Conservation (phyloP, 768 basidiomycete genomes). For the Mycena latifolia region DNA sequence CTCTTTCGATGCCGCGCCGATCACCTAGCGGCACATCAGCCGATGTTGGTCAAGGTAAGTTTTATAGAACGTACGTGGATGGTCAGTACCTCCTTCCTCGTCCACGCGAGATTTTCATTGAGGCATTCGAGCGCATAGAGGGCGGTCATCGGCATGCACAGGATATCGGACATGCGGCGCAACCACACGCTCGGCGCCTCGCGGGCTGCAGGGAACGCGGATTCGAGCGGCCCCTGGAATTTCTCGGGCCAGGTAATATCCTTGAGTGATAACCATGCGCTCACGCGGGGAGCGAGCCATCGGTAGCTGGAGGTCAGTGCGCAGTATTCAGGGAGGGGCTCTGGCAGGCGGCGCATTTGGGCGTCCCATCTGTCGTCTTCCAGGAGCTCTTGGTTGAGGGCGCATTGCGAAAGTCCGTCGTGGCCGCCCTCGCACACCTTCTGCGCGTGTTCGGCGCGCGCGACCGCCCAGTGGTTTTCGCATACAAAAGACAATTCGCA, state of each 20-base stretch:
- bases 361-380: constrained; percentile 34
- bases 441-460: no score
- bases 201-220: background rate
- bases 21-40: constrained; percentile 14
- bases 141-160: no score
- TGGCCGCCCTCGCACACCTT: constrained; percentile 38
- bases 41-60: no score
- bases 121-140: background rate
- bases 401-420: constrained; percentile 45
- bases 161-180: constrained; percentile 1
- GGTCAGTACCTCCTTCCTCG: background rate
- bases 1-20: constrained; percentile 34
- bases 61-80: constrained; percentile 43
- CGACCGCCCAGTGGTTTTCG: background rate
- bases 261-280: background rate
- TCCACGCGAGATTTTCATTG: background rate
- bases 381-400: constrained; percentile 41
- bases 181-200: background rate
- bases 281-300: constrained; percentile 6
- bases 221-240: background rate
- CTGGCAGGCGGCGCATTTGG: background rate
- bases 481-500: background rate
- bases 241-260: background rate
- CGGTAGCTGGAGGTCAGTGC: background rate
- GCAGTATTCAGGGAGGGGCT: background rate